Evolutionary conservation across 169 alveolate genomes (phyloP).

Genomic region (Cryptosporidium baileyi): DNA sequence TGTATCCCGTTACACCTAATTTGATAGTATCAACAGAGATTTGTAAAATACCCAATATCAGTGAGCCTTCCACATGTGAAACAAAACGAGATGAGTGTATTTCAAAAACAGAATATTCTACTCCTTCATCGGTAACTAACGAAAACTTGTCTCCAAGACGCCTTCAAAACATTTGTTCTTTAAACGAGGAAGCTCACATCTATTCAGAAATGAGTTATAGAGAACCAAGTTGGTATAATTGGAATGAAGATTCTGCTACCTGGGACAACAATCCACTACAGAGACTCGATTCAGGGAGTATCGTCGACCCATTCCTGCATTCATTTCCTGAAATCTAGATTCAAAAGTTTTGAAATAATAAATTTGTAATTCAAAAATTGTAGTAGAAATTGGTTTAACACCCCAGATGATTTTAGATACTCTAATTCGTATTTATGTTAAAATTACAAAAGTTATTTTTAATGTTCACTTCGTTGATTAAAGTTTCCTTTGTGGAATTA

Average conservation of each 20-base stretch:
- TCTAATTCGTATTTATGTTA: no score
- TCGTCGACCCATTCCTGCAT: constrained; percentile 40
- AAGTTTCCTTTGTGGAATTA: constrained; percentile 1
- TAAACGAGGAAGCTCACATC: constrained; percentile 13
- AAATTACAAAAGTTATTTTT: no score
- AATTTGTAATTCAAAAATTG: no score
- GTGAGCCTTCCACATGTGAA: constrained; percentile 63
- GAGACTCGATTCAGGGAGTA: constrained; percentile 47
- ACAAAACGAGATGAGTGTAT: constrained; percentile 29
- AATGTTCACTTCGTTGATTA: background rate
- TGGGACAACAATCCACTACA: constrained; percentile 40
- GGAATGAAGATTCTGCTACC: constrained; percentile 11
- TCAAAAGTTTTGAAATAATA: no score
- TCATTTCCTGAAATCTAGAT: constrained; percentile 26
- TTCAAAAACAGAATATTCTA: constrained; percentile 10
- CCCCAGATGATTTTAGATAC: no score
- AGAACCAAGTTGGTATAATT: constrained; percentile 61
- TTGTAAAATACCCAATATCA: background rate
- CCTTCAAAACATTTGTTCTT: constrained; percentile 1
- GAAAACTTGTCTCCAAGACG: constrained; percentile 1
- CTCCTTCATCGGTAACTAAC: constrained; percentile 34
- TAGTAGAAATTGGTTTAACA: no score
- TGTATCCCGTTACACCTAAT: constrained; percentile 58
- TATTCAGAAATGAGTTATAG: constrained; percentile 47
- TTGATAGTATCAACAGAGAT: background rate